These are phyloP conservation scores for Paratinospora sagittata DNA, from an alignment of 164 flowering plant species.

Conservation along the genomic window DNA sequence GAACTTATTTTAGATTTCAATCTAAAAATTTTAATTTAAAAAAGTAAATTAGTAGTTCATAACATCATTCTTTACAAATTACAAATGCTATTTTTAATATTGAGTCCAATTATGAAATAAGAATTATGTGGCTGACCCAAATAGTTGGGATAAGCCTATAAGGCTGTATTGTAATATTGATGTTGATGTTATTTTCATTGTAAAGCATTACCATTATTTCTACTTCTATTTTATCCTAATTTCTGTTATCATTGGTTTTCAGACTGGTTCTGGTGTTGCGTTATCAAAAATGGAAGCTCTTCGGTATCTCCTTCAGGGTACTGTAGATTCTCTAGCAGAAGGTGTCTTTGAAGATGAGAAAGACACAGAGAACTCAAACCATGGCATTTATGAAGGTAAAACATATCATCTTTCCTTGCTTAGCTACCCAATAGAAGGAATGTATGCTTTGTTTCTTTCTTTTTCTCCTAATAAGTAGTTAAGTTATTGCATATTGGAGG, in stretches of 20 bases:
- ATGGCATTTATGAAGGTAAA: conserved; percentile 29
- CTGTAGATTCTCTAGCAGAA: conserved; percentile 54
- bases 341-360: conserved; percentile 37
- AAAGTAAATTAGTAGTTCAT: no score
- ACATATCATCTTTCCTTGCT: not conserved
- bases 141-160: conserved; percentile 1
- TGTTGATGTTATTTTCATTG: not conserved
- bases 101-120: not conserved
- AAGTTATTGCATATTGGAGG: no score
- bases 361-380: conserved; percentile 16
- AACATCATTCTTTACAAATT: no score
- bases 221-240: not conserved
- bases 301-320: conserved; percentile 58
- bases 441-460: not conserved
- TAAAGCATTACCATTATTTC: not conserved
- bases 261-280: conserved; percentile 56
- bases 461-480: not conserved
- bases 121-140: not conserved
- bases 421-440: not conserved
- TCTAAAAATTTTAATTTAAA: no score
- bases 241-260: conserved; percentile 19
- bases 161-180: not conserved
- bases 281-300: conserved; percentile 49
- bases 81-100: not conserved
- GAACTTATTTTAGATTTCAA: no score